Conservation (phyloP, 2,329 filamentous ascomycete genomes). For the Graphilbum fragrans region DNA sequence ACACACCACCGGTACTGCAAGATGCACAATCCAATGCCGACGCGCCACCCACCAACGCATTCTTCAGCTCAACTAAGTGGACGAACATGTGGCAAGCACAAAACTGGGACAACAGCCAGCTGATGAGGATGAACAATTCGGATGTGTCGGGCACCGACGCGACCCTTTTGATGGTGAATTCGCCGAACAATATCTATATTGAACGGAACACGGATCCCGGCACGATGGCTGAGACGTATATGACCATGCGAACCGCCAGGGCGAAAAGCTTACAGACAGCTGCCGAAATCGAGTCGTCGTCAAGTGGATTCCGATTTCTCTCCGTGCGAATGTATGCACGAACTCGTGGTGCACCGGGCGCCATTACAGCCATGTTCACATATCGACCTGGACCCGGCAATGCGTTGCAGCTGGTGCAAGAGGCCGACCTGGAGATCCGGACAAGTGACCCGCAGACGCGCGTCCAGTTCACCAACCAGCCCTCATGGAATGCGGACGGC, state of each 20-base stretch:
- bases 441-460: slow-evolving; percentile 21
- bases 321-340: slow-evolving; percentile 21
- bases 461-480: slow-evolving; percentile 40
- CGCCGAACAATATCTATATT: slow-evolving; percentile 27
- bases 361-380: slow-evolving; percentile 22
- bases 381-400: slow-evolving; percentile 16
- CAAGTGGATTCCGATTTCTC: slow-evolving; percentile 15
- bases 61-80: slow-evolving; percentile 24
- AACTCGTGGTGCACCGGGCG: slow-evolving; percentile 17
- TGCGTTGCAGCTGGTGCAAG: slow-evolving; percentile 15
- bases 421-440: slow-evolving; percentile 27
- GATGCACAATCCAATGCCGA: slow-evolving; percentile 15
- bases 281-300: slow-evolving; percentile 18
- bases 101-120: slow-evolving; percentile 25
- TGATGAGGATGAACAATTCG: slow-evolving; percentile 9
- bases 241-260: slow-evolving; percentile 12
- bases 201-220: slow-evolving; percentile 20
- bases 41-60: slow-evolving; percentile 23
- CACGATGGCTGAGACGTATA: slow-evolving; percentile 5
- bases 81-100: slow-evolving; percentile 24
- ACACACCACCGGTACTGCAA: slow-evolving; percentile 19
- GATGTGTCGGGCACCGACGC: slow-evolving; percentile 16
- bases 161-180: slow-evolving; percentile 24
- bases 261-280: slow-evolving; percentile 14
- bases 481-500: slow-evolving; percentile 26